Evolutionary conservation across 768 basidiomycete genomes (phyloP), one percentile per base, ranked within the genome.

Genomic region (Paxillus involutus): DNA sequence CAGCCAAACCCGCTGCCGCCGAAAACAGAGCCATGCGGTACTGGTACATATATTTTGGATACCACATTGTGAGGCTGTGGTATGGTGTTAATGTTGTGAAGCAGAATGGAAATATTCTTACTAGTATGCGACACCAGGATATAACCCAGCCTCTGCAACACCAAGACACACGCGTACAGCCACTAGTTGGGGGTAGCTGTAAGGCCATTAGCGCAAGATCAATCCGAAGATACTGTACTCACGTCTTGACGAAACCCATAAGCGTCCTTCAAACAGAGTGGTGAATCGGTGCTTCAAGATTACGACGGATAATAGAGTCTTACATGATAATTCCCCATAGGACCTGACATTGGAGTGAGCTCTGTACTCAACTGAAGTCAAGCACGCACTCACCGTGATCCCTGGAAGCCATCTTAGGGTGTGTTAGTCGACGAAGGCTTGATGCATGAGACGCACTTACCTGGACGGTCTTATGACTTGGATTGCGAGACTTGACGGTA

Each of bases 41-140:
- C 59, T 85, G 85, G 26, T 84, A 71, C 67, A 77, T 75, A 57
- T 85, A 75, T 8, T 83, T 77, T 7, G 84, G 83, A 58, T 89
- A 89, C 85, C 86, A 88, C 19, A 86, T 68, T 4, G 83, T 84
- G 19, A 89, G 70, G 59, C 82, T 85, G 19, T 29, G 13, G 39
- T 6, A 2, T 26, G 19, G 6, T 1, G 14, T 66, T 8, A 58
- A 55, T 2, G 26, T 24, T 11, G 16, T 9, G n/a, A 24, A 33
- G 8, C 3, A 26, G 8, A 2, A 17, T 7, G 9, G n/a, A 17
- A 9, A 16, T 29, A 47, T 32, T 65, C 78, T 42, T 52, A 88
- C 87, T 86, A 89, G 71, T 87, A 91, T 0, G 81, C 79, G 11
- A 89, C 84, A 26, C 87, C 87, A 10, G 88, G 87, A 66, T 86